Conservation (phyloP, 2,329 filamentous ascomycete species). For the Incumbomyces lentus region DNA sequence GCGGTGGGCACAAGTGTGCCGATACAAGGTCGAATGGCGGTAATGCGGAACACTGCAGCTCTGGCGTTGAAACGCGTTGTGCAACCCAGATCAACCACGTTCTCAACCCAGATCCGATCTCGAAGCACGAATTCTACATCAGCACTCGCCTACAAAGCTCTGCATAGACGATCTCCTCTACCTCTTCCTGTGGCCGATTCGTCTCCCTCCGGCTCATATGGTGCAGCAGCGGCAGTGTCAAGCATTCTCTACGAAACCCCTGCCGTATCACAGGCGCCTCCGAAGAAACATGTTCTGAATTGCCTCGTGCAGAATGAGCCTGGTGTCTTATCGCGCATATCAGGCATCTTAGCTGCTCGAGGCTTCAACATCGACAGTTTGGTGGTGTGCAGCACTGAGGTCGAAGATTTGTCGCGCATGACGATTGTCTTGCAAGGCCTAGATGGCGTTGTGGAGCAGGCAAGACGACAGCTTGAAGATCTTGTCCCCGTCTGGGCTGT, state of each 20-base stretch:
- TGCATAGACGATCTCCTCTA: constrained; percentile 80
- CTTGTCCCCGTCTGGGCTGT: constrained; percentile 97
- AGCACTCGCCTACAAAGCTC: constrained; percentile 91
- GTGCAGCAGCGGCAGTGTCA: constrained; percentile 84
- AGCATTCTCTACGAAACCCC: constrained; percentile 99
- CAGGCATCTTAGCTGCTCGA: constrained; percentile 86
- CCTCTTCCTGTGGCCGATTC: constrained; percentile 67
- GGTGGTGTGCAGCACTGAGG: constrained; percentile 95
- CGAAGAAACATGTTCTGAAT: constrained; percentile 93
- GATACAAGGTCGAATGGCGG: constrained; percentile 3
- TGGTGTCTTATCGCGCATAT: constrained; percentile 90
- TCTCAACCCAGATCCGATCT: constrained; percentile 10
- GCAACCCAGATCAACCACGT: constrained; percentile 7
- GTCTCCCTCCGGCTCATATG: constrained; percentile 59
- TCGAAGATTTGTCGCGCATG: constrained; percentile 94
- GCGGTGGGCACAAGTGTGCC: not conserved
- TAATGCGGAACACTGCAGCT: constrained; percentile 2
- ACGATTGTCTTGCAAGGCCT: constrained; percentile 95
- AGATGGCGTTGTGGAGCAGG: constrained; percentile 95
- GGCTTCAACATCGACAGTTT: constrained; percentile 99
- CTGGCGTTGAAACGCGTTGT: constrained; percentile 6
- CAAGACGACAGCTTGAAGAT: constrained; percentile 87
- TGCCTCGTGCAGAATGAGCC: constrained; percentile 98
- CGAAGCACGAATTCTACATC: constrained; percentile 60
- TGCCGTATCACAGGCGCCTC: constrained; percentile 66